These are phyloP conservation scores for Rhododendron griersonianum DNA, from an alignment of 148 eudicot species.

Conservation along the genomic window DNA sequence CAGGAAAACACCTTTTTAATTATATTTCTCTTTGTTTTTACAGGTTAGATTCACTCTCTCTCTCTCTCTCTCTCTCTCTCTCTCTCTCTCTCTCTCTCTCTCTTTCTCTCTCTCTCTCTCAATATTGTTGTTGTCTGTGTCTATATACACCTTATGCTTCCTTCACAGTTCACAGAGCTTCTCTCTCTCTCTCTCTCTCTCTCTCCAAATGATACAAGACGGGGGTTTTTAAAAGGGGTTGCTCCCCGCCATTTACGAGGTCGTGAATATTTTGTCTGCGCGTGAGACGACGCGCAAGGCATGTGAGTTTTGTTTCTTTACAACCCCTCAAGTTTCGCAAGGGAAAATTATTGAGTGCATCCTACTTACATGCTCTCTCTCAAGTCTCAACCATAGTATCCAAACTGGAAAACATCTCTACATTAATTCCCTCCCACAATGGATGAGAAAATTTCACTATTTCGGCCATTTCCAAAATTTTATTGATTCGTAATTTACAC, in stretches of 20 bases:
- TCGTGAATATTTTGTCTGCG: neutral
- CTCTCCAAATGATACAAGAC: neutral
- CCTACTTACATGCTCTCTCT: neutral
- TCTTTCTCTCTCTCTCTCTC: neutral
- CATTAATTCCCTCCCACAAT: too few species aligned
- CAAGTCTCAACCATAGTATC: neutral
- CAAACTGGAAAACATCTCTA: too few species aligned
- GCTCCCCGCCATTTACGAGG: neutral
- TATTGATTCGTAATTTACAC: too few species aligned
- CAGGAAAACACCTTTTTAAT: neutral
- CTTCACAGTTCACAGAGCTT: neutral
- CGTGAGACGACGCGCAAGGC: neutral
- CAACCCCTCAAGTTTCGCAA: neutral
- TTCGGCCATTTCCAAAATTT: too few species aligned
- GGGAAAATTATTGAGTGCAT: neutral
- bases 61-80: neutral
- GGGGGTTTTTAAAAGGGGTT: neutral
- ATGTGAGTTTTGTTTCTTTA: neutral
- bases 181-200: neutral
- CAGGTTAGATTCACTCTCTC: neutral
- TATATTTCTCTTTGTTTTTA: neutral
- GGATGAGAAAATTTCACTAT: too few species aligned
- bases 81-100: neutral
- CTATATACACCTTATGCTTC: neutral
- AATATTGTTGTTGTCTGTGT: neutral